Evolutionary conservation across 179 eudicot species (phyloP).

Genomic region (Drosera spatulata): DNA sequence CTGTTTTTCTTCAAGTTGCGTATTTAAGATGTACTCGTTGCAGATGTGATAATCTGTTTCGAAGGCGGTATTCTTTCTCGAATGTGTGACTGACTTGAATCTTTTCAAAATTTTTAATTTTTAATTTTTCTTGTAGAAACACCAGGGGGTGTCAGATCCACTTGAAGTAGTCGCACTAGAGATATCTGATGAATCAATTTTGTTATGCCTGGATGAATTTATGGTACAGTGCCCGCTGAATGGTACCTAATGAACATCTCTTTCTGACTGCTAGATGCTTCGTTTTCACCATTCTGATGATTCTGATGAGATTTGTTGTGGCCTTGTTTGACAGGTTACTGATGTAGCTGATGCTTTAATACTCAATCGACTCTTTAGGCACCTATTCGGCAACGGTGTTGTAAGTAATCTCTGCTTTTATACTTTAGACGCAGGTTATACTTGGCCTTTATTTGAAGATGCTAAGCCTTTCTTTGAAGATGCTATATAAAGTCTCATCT

Average conservation of each 20-base stretch:
- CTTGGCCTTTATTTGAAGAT: too few relatives aligned
- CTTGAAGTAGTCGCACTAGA: slow-evolving; percentile 92
- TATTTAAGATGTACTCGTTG: not conserved
- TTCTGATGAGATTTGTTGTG: not conserved
- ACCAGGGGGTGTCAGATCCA: slow-evolving; percentile 88
- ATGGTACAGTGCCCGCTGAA: slow-evolving; percentile 39
- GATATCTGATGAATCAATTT: slow-evolving; percentile 78
- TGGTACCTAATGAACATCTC: too few relatives aligned
- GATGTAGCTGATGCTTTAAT: slow-evolving; percentile 97
- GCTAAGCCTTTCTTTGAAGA: too few relatives aligned
- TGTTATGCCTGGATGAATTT: slow-evolving; percentile 89
- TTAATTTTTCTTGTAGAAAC: slow-evolving; percentile 37
- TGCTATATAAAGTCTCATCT: too few relatives aligned
- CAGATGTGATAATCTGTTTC: not conserved
- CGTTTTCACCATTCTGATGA: not conserved
- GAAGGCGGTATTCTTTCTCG: not conserved
- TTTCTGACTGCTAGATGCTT: too few relatives aligned
- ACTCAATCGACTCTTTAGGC: slow-evolving; percentile 80
- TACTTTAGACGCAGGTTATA: too few relatives aligned
- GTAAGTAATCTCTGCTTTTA: slow-evolving; percentile 26
- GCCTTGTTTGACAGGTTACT: slow-evolving; percentile 36
- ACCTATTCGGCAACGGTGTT: slow-evolving; percentile 65
- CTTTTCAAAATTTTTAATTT: slow-evolving; percentile 5
- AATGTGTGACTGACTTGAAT: too few relatives aligned
- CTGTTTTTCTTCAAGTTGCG: not conserved